Percentiles rank a stretch among this genome's conserved stretches.
phyloP scores from a whole-genome alignment of 2,329 filamentous ascomycete genomes.

The Orbilia blumenaviensis region DNA sequence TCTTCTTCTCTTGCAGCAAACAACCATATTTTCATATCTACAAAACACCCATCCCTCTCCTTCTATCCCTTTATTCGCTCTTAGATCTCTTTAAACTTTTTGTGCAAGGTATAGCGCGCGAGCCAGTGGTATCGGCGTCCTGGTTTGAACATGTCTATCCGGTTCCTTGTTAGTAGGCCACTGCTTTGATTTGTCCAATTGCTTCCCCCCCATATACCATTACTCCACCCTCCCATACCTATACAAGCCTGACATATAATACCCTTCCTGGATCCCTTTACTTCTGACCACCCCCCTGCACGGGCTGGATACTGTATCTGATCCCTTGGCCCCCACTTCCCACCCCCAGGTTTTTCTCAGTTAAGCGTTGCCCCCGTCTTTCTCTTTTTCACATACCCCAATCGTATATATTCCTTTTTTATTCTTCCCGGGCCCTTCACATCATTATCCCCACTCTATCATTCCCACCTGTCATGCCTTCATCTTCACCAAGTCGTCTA shows the following conservation, averaged over 20 bases:
- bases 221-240: slow-evolving; percentile 8
- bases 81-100: background rate
- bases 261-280: background rate
- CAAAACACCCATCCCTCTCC: background rate
- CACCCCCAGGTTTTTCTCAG: background rate
- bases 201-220: background rate
- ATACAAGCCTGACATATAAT: slow-evolving; percentile 27
- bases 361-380: background rate
- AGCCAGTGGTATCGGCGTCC: slow-evolving; percentile 39
- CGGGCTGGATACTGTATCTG: background rate
- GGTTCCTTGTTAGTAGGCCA: slow-evolving; percentile 54
- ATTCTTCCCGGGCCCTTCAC: background rate
- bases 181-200: slow-evolving; percentile 51
- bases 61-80: background rate
- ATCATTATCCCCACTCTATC: background rate
- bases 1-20: slow-evolving; percentile 1
- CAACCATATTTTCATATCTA: background rate
- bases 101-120: slow-evolving; percentile 13
- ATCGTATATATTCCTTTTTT: background rate
- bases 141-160: slow-evolving; percentile 53
- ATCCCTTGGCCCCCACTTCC: slow-evolving; percentile 14
- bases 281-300: slow-evolving; percentile 5
- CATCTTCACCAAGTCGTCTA: slow-evolving; percentile 31
- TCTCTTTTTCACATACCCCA: background rate
- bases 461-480: slow-evolving; percentile 7